A percentile compares a stretch with the other conserved stretches of the same genome.
Evolutionary conservation across 306 rosid species (phyloP).

Genomic region (Vicia faba): DNA sequence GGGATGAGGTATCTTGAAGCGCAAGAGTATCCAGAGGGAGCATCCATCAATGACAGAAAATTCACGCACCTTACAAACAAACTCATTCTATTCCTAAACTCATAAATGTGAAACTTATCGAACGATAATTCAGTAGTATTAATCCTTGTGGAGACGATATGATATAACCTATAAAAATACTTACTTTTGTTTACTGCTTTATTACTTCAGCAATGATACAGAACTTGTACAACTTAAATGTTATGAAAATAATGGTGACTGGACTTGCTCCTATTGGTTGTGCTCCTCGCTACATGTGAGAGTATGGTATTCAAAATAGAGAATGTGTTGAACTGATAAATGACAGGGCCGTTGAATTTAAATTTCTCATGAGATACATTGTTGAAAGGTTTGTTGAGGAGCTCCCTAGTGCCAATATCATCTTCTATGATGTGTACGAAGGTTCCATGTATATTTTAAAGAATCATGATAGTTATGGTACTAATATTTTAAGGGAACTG

Average conservation of each 20-base stretch:
- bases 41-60: too few species aligned
- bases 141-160: too few species aligned
- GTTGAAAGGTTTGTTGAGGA: constrained; percentile 57
- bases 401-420: constrained; percentile 59
- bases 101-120: too few species aligned
- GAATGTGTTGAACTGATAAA: constrained; percentile 75
- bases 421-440: constrained; percentile 72
- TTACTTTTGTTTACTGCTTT: too few species aligned
- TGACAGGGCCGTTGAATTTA: constrained; percentile 78
- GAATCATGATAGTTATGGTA: constrained; percentile 53
- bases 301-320: constrained; percentile 56
- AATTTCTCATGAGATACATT: constrained; percentile 75
- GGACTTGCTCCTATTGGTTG: constrained; percentile 95
- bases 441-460: constrained; percentile 80
- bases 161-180: too few species aligned
- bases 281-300: constrained; percentile 80
- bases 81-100: too few species aligned
- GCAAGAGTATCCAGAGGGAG: too few species aligned
- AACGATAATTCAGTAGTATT: too few species aligned
- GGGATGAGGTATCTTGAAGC: too few species aligned
- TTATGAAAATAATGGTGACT: constrained; percentile 68
- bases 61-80: too few species aligned
- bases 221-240: constrained; percentile 75
- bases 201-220: too few species aligned
- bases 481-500: too few species aligned